phyloP scores from a whole-genome alignment of 2,329 filamentous ascomycete genomes.

The Ceratocystis destructans region DNA sequence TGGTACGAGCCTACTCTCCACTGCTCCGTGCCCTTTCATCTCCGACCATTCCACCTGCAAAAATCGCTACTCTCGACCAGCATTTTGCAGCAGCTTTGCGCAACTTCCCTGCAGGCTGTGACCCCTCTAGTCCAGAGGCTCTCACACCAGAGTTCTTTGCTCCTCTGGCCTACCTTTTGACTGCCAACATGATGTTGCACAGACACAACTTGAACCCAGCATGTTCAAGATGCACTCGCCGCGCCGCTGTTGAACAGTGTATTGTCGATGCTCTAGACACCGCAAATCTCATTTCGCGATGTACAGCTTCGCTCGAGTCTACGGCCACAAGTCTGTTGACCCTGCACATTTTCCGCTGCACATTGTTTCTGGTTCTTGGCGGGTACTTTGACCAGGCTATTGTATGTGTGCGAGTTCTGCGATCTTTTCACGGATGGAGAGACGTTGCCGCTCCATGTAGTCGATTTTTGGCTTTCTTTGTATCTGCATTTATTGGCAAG shows the following conservation, averaged over 20 bases:
- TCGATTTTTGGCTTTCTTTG: slow-evolving; percentile 68
- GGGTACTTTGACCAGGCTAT: slow-evolving; percentile 60
- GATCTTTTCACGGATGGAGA: slow-evolving; percentile 55
- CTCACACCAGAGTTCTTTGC: slow-evolving; percentile 63
- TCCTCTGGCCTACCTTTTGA: slow-evolving; percentile 65
- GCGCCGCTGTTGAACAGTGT: slow-evolving; percentile 64
- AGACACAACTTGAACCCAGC: slow-evolving; percentile 72
- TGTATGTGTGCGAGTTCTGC: slow-evolving; percentile 57
- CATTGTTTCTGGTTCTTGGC: slow-evolving; percentile 63
- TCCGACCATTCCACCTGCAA: slow-evolving; percentile 50
- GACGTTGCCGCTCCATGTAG: slow-evolving; percentile 67
- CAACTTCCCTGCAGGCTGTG: slow-evolving; percentile 62
- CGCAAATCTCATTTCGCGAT: slow-evolving; percentile 56
- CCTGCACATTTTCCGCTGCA: slow-evolving; percentile 75
- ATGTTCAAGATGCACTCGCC: slow-evolving; percentile 51
- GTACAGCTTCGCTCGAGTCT: slow-evolving; percentile 45
- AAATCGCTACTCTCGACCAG: slow-evolving; percentile 64
- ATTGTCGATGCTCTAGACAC: slow-evolving; percentile 64
- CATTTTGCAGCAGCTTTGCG: slow-evolving; percentile 64
- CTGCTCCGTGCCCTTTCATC: slow-evolving; percentile 57
- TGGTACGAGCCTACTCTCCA: slow-evolving; percentile 63
- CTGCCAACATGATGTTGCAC: slow-evolving; percentile 71
- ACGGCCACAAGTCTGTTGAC: slow-evolving; percentile 63
- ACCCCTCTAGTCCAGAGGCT: slow-evolving; percentile 49
- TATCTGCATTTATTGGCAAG: slow-evolving; percentile 49